Conservation (phyloP, 208 protist genomes). For the Paratrypanosoma confusum region DNA sequence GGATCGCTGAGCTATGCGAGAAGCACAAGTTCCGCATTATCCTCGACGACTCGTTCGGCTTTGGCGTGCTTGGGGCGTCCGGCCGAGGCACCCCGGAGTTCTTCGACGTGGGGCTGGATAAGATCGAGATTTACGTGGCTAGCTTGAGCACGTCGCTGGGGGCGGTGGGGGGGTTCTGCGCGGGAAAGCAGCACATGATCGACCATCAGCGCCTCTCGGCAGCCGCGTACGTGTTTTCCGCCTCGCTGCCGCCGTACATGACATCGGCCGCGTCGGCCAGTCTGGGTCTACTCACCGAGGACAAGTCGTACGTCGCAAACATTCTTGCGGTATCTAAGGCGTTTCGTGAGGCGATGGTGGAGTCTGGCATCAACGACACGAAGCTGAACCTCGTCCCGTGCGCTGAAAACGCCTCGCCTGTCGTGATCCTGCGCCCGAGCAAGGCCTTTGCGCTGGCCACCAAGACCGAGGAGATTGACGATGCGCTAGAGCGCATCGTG, state of each 20-base stretch:
- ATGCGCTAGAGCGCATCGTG: slow-evolving; percentile 48
- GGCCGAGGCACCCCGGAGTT: slow-evolving; percentile 93
- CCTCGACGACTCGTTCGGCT: slow-evolving; percentile 94
- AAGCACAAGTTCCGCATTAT: slow-evolving; percentile 93
- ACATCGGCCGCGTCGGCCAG: slow-evolving; percentile 65
- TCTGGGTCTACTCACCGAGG: slow-evolving; percentile 62
- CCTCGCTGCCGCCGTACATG: slow-evolving; percentile 93
- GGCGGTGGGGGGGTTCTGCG: slow-evolving; percentile 93
- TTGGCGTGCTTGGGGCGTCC: slow-evolving; percentile 91
- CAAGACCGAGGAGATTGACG: slow-evolving; percentile 28
- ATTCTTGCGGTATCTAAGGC: slow-evolving; percentile 38
- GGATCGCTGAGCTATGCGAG: slow-evolving; percentile 88
- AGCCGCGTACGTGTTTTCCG: slow-evolving; percentile 95
- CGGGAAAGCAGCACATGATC: slow-evolving; percentile 71
- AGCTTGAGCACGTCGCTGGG: slow-evolving; percentile 83
- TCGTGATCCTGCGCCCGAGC: slow-evolving; percentile 40
- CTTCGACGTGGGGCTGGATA: slow-evolving; percentile 65
- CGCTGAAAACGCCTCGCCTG: slow-evolving; percentile 49
- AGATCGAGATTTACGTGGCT: slow-evolving; percentile 84
- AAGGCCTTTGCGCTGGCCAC: slow-evolving; percentile 27
- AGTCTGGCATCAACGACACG: slow-evolving; percentile 26
- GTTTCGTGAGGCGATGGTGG: slow-evolving; percentile 34
- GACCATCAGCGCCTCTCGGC: slow-evolving; percentile 91
- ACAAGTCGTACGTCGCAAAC: slow-evolving; percentile 20
- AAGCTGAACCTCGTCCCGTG: slow-evolving; percentile 58